A percentile compares a stretch with the other conserved stretches of the same genome.
Evolutionary conservation across 2,329 filamentous ascomycete species (phyloP).

Genomic region (Aphanocladium album): DNA sequence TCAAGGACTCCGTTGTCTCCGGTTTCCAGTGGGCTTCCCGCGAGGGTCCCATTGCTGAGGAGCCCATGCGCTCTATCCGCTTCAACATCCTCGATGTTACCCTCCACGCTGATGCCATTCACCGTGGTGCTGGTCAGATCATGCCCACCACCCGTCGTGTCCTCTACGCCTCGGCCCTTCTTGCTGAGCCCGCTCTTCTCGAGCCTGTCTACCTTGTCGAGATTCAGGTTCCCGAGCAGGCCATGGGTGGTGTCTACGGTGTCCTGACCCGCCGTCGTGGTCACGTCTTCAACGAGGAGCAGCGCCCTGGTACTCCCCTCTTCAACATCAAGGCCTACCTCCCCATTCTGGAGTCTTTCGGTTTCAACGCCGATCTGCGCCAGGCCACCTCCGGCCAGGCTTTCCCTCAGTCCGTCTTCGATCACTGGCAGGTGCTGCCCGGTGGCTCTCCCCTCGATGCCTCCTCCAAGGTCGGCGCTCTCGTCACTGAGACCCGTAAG

Average conservation of each 20-base stretch:
- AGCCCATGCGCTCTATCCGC: constrained; percentile 94
- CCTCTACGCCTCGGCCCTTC: constrained; percentile 85
- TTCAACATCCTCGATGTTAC: constrained; percentile 99
- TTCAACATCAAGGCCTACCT: constrained; percentile 99
- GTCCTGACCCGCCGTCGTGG: constrained; percentile 95
- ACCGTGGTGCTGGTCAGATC: constrained; percentile 98
- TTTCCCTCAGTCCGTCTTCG: constrained; percentile 98
- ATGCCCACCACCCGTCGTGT: constrained; percentile 98
- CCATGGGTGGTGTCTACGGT: constrained; percentile 99
- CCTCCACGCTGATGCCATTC: constrained; percentile 98
- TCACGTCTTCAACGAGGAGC: constrained; percentile 98
- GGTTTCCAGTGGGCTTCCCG: constrained; percentile 99
- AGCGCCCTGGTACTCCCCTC: constrained; percentile 95
- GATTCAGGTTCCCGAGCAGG: constrained; percentile 96
- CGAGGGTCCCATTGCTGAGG: constrained; percentile 95
- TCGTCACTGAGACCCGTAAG: constrained; percentile 91
- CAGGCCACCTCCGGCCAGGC: constrained; percentile 91
- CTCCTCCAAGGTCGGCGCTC: constrained; percentile 73
- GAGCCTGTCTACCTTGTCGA: constrained; percentile 99
- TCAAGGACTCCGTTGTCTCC: constrained; percentile 99
- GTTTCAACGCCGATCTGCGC: constrained; percentile 97
- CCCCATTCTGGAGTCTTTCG: constrained; percentile 95
- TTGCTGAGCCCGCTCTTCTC: constrained; percentile 85
- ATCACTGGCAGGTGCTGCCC: constrained; percentile 95
- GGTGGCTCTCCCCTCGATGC: constrained; percentile 87